These are phyloP conservation scores for Cercospora citrullina DNA, from an alignment of 2,329 filamentous ascomycete genomes.

Conservation along the genomic window DNA sequence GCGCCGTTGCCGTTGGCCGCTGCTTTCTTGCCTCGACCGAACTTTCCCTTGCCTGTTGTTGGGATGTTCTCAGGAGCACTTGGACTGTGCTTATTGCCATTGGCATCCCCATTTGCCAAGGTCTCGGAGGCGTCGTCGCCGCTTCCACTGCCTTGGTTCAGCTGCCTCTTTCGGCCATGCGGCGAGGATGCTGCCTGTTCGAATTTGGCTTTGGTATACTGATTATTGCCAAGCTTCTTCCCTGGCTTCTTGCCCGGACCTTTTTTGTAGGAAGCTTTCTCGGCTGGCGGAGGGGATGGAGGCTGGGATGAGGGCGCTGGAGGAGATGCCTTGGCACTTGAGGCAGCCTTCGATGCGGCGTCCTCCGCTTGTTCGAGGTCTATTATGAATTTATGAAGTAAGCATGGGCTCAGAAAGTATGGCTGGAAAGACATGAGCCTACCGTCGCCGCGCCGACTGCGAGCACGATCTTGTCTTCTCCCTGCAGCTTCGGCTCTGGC, in stretches of 20 bases:
- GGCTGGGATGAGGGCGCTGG: conserved; percentile 47
- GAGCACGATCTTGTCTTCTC: conserved; percentile 78
- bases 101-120: conserved; percentile 45
- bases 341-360: conserved; percentile 56
- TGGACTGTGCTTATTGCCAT: conserved; percentile 28
- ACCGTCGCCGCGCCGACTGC: conserved; percentile 81
- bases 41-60: conserved; percentile 39
- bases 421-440: conserved; percentile 33
- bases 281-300: conserved; percentile 39
- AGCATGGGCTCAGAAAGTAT: not conserved
- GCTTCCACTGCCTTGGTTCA: conserved; percentile 35
- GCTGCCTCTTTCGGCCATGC: conserved; percentile 33
- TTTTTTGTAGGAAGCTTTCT: conserved; percentile 60
- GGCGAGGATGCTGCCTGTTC: conserved; percentile 55
- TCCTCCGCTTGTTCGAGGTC: conserved; percentile 62
- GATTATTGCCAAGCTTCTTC: conserved; percentile 71
- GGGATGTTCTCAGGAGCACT: conserved; percentile 51
- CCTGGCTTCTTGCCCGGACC: conserved; percentile 54
- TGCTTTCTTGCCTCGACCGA: conserved; percentile 33
- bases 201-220: conserved; percentile 66
- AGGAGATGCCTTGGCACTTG: conserved; percentile 41
- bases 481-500: conserved; percentile 72
- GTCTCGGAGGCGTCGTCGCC: conserved; percentile 31
- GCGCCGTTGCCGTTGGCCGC: conserved; percentile 24
- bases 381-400: conserved; percentile 12